Evolutionary conservation across 163 green algal species (phyloP).

Genomic region (Scenedesmus sp.): DNA sequence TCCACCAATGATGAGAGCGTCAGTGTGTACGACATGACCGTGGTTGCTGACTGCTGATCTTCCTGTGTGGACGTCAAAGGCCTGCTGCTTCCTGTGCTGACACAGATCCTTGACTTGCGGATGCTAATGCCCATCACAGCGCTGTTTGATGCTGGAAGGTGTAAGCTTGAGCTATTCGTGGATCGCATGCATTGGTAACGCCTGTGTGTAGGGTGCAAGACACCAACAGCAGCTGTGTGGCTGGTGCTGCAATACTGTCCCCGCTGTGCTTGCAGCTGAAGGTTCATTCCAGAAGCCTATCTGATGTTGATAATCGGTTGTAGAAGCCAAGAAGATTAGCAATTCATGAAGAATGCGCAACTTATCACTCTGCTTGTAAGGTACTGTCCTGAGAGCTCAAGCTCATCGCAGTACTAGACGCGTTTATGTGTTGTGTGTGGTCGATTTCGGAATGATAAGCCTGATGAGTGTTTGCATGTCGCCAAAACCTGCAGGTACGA

Average conservation of each 20-base stretch:
- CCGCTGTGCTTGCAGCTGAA: background rate
- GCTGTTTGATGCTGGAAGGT: background rate
- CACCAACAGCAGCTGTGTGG: conserved; percentile 11
- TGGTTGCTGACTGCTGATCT: background rate
- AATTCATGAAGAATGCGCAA: background rate
- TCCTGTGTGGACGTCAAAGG: background rate
- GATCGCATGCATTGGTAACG: background rate
- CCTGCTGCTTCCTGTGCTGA: background rate
- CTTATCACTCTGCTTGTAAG: background rate
- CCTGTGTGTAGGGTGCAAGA: conserved; percentile 1
- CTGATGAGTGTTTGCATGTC: background rate
- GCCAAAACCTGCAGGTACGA: background rate
- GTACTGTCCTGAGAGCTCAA: too few relatives aligned
- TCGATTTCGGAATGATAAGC: background rate
- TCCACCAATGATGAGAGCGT: conserved; percentile 60
- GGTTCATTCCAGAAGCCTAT: background rate
- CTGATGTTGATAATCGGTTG: background rate
- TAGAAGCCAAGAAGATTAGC: background rate
- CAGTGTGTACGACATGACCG: background rate
- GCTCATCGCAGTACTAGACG: too few relatives aligned
- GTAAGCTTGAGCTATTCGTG: background rate
- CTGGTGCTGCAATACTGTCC: background rate
- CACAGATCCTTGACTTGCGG: background rate
- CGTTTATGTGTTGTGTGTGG: too few relatives aligned
- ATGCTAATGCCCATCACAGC: background rate